phyloP scores from a whole-genome alignment of 352 stramenopile species.

The Phytophthora tubulina region DNA sequence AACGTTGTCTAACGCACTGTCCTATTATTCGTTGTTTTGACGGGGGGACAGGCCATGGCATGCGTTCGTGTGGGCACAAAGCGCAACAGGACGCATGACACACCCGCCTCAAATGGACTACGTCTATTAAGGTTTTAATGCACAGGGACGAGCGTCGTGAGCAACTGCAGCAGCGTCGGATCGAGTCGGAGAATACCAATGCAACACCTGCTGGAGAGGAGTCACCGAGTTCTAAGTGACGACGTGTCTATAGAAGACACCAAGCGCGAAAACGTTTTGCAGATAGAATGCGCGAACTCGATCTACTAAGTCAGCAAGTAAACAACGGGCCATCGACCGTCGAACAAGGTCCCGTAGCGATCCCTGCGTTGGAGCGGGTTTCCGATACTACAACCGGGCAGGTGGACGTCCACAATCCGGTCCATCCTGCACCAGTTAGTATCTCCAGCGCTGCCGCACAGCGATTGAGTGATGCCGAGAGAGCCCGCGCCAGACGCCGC shows the following conservation, averaged over 20 bases:
- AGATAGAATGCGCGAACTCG: not conserved
- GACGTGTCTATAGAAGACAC: not conserved
- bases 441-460: not conserved
- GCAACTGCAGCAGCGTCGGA: not conserved
- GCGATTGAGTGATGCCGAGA: too few species aligned
- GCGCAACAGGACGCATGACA: not conserved
- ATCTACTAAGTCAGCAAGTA: not conserved
- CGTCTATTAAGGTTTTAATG: not conserved
- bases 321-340: not conserved
- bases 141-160: not conserved
- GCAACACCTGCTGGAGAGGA: not conserved
- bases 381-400: too few species aligned
- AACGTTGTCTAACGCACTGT: too few species aligned
- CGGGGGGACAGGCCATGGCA: not conserved
- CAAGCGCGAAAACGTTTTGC: not conserved
- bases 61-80: not conserved
- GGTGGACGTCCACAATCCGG: too few species aligned
- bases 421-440: not conserved
- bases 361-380: too few species aligned
- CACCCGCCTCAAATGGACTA: not conserved
- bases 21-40: not conserved
- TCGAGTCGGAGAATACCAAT: not conserved
- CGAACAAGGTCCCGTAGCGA: too few species aligned
- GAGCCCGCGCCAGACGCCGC: not conserved
- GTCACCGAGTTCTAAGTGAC: not conserved